These are phyloP conservation scores for Guadua angustifolia DNA, from an alignment of 176 grass and related monocot species.

Conservation along the genomic window DNA sequence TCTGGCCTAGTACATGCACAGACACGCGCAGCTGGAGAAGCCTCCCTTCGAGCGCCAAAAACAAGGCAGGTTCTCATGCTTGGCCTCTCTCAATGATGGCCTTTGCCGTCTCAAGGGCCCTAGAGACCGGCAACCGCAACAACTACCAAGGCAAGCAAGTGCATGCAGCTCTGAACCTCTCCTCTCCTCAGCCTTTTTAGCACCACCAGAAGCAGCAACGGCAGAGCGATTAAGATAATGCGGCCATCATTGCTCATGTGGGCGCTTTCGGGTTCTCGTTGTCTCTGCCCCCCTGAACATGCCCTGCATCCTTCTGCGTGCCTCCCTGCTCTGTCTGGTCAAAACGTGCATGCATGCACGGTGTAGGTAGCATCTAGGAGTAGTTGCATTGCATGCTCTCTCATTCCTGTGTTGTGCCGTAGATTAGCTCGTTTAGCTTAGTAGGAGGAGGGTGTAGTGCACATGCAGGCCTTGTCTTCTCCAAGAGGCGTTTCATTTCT, in stretches of 20 bases:
- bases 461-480: no score
- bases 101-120: conserved; percentile 16
- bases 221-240: conserved; percentile 1
- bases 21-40: conserved; percentile 38
- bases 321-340: neutral
- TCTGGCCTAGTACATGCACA: conserved; percentile 38
- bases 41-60: conserved; percentile 47
- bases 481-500: neutral
- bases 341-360: conserved; percentile 31
- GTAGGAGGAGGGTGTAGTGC: no score
- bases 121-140: conserved; percentile 45
- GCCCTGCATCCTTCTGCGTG: conserved; percentile 38
- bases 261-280: neutral
- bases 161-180: conserved; percentile 25
- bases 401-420: neutral
- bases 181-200: neutral
- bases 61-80: neutral
- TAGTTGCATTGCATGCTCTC: neutral
- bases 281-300: neutral
- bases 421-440: no score
- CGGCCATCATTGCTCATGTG: conserved; percentile 40
- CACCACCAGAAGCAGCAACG: neutral
- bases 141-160: conserved; percentile 40
- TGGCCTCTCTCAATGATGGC: conserved; percentile 24
- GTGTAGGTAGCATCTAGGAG: neutral